Percentiles rank a stretch among this genome's conserved stretches.
phyloP scores from a whole-genome alignment of 805 yeast species.

The Lipomyces spencermartinsiae region DNA sequence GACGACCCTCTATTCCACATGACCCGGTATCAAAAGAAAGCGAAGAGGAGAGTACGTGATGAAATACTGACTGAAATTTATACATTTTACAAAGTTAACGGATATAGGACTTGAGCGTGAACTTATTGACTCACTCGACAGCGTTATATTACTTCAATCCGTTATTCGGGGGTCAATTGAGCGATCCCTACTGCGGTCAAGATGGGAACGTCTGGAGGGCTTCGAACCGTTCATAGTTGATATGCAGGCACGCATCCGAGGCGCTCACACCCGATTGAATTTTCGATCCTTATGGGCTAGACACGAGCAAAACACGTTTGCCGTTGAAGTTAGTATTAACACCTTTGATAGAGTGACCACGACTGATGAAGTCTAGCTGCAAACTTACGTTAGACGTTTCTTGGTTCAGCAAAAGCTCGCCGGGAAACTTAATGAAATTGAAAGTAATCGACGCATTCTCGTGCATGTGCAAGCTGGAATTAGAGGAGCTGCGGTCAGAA shows the following conservation, averaged over 20 bases:
- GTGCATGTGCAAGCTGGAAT: constrained; percentile 43
- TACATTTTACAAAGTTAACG: neutral
- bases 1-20: neutral
- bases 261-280: constrained; percentile 25
- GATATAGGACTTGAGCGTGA: constrained; percentile 16
- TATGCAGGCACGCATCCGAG: constrained; percentile 42
- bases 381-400: constrained; percentile 19
- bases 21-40: constrained; percentile 12
- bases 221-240: neutral
- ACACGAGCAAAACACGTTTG: neutral
- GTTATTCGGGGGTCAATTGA: constrained; percentile 27
- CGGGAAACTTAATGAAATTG: constrained; percentile 43
- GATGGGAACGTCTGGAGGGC: constrained; percentile 15
- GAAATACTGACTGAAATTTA: neutral
- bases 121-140: neutral
- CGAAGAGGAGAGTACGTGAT: constrained; percentile 22
- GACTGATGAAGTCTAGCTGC: constrained; percentile 12
- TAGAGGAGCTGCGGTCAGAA: constrained; percentile 53
- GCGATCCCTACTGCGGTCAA: constrained; percentile 22
- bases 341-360: neutral
- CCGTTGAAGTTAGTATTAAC: neutral
- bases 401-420: constrained; percentile 36
- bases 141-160: constrained; percentile 31
- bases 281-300: neutral
- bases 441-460: constrained; percentile 32